These are phyloP conservation scores for Auricularia auricula-judae DNA, from an alignment of 768 basidiomycete genomes.

Conservation along the genomic window DNA sequence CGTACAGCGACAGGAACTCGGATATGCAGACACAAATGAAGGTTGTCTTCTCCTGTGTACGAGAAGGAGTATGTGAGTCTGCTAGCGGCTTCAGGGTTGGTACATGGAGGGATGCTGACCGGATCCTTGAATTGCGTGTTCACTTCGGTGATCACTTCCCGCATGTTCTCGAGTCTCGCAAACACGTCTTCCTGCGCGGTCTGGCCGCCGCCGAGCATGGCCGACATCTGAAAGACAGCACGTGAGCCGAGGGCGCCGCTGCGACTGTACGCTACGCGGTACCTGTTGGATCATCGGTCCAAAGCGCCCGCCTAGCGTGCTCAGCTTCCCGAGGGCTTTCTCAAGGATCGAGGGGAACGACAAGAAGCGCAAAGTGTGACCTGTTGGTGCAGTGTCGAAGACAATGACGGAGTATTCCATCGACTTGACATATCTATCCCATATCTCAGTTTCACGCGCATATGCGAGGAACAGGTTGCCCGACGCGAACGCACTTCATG, in stretches of 20 bases:
- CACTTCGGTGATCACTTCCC: slow-evolving; percentile 93
- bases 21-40: slow-evolving; percentile 99
- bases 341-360: slow-evolving; percentile 98
- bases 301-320: slow-evolving; percentile 85
- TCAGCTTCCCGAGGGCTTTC: slow-evolving; percentile 92
- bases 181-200: slow-evolving; percentile 98
- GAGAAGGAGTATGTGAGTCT: background rate
- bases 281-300: slow-evolving; percentile 94
- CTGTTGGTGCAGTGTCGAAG: slow-evolving; percentile 97
- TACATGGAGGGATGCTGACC: slow-evolving; percentile 31
- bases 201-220: slow-evolving; percentile 89
- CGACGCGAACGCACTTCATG: slow-evolving; percentile 70
- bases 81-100: background rate
- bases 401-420: slow-evolving; percentile 99
- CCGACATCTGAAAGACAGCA: slow-evolving; percentile 56
- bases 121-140: slow-evolving; percentile 99
- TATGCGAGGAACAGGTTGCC: background rate
- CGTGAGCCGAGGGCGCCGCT: background rate
- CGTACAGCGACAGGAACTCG: slow-evolving; percentile 95
- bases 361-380: slow-evolving; percentile 94
- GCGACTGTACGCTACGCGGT: background rate
- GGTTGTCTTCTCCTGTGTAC: slow-evolving; percentile 83
- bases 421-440: slow-evolving; percentile 87
- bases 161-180: slow-evolving; percentile 94
- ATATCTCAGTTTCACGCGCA: background rate